Evolutionary conservation across 2,329 filamentous ascomycete genomes (phyloP), one percentile per base, ranked within the genome.

Genomic region (Aspergillus sp.): DNA sequence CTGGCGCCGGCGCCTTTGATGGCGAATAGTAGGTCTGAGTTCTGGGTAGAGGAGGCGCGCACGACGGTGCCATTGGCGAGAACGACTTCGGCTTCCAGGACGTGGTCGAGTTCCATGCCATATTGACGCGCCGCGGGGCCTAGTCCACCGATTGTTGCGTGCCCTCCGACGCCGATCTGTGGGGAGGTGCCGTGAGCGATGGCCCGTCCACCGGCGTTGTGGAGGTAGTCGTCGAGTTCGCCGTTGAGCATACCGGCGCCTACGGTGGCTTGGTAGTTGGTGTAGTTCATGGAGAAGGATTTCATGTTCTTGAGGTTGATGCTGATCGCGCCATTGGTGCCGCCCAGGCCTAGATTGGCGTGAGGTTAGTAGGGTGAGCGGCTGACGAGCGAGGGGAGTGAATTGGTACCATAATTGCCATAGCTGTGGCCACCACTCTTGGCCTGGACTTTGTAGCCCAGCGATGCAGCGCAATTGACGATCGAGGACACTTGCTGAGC

Each of bases 381-480:
- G 15, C n/a, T 15, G 32, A n/a, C 17, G 23, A 30, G 17, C 1
- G 10, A 44, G n/a, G 10, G 8, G 39, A 8, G 39, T 13, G 32
- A 36, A 1, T 5, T 2, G 39, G 23, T 73, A 61, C 81, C 80
- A 57, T 79, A 82, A 41, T 82, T 83, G 0, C 78, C 84, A 69
- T 84, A 86, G 42, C 79, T 82, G 66, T 86, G 83, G 0, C 83
- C 84, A 11, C 84, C 84, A 39, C 78, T 77, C 61, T 79, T 80
- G 3, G 83, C 75, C 47, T 83, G 82, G 2, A 86, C 80, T 51
- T 83, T 81, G 25, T 82, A 70, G 10, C 72, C 71, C 47, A 71
- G 62, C 23, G 76, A 65, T 1, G 69, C 67, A 1, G 81, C 83
- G 59, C 82, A 85, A 44, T 71, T 70, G 13, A 86, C 76, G 3